Evolutionary conservation across 345 rosid species (phyloP).

Genomic region (Aegle marmelos): DNA sequence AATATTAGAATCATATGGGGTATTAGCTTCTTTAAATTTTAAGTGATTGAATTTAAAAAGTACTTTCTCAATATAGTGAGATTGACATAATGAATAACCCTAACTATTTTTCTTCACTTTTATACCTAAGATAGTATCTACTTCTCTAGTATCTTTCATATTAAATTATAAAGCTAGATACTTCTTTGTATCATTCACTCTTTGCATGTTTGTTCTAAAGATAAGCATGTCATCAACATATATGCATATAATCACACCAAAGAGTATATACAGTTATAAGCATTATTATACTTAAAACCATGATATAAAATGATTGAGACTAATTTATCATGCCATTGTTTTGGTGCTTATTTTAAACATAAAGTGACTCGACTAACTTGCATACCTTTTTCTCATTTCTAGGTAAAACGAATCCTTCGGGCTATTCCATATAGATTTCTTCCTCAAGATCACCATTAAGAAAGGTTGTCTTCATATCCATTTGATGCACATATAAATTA

Average conservation of each 20-base stretch:
- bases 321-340: too few species aligned
- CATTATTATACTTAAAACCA: background rate
- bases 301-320: too few species aligned
- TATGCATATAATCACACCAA: background rate
- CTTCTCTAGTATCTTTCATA: background rate
- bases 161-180: background rate
- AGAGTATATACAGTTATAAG: background rate
- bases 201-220: background rate
- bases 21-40: too few species aligned
- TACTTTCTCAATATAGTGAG: background rate
- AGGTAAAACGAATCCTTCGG: too few species aligned
- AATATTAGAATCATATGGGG: too few species aligned
- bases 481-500: background rate
- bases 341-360: too few species aligned
- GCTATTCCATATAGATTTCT: too few species aligned
- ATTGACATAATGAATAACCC: background rate
- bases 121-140: background rate
- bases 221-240: background rate
- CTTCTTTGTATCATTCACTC: background rate
- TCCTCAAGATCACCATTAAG: too few species aligned
- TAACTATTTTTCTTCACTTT: background rate
- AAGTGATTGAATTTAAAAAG: background rate
- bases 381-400: too few species aligned
- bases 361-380: too few species aligned
- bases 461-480: background rate